phyloP scores from a whole-genome alignment of 768 basidiomycete genomes.

The Tephrocybe sp. region DNA sequence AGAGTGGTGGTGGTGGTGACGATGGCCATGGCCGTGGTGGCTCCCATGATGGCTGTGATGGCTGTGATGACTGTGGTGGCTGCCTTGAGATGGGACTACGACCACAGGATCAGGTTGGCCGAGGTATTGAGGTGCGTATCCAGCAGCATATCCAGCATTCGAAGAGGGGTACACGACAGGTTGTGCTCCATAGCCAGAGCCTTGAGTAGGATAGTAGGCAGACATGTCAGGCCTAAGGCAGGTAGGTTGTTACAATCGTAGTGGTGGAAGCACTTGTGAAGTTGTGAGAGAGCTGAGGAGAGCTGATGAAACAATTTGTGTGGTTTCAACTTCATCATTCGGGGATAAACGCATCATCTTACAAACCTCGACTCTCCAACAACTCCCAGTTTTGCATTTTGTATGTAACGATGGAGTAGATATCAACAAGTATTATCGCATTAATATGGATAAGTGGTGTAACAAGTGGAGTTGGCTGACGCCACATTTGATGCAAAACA shows the following conservation, averaged over 20 bases:
- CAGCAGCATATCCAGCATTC: conserved; percentile 18
- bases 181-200: conserved; percentile 24
- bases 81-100: conserved; percentile 18
- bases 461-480: too few relatives aligned
- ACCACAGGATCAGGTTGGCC: conserved; percentile 13
- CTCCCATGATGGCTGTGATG: conserved; percentile 21
- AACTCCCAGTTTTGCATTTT: too few relatives aligned
- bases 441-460: too few relatives aligned
- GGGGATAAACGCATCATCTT: conserved; percentile 3
- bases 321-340: too few relatives aligned
- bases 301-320: neutral
- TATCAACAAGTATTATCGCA: too few relatives aligned
- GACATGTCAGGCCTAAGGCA: conserved; percentile 3
- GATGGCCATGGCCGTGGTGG: conserved; percentile 17
- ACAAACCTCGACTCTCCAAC: too few relatives aligned
- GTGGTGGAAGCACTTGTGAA: neutral
- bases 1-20: conserved; percentile 21
- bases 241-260: too few relatives aligned
- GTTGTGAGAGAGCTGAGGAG: too few relatives aligned
- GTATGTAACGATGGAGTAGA: too few relatives aligned
- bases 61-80: conserved; percentile 20
- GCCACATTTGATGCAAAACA: too few relatives aligned
- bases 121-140: conserved; percentile 16
- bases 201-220: conserved; percentile 40
- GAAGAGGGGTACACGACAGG: conserved; percentile 33